phyloP scores from a whole-genome alignment of 306 rosid species.

The Amphicarpaea edgeworthii region DNA sequence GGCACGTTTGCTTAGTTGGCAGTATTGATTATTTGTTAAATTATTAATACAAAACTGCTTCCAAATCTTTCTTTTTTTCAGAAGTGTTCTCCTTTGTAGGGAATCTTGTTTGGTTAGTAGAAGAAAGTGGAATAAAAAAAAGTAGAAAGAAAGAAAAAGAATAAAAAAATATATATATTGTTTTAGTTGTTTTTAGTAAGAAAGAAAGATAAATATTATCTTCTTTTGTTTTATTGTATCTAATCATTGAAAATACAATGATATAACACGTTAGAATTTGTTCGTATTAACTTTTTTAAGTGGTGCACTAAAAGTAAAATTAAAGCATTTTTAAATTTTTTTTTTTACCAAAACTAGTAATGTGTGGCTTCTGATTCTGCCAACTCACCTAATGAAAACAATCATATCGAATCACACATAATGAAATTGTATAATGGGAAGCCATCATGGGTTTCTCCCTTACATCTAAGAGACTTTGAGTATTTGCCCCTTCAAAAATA shows the following conservation, averaged over 20 bases:
- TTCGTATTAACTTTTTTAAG: neutral
- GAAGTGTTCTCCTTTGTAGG: too few species aligned
- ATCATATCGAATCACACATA: conserved; percentile 34
- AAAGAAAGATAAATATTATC: too few species aligned
- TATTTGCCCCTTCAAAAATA: conserved; percentile 9
- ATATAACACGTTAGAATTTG: neutral
- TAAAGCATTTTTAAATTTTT: neutral
- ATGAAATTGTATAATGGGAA: conserved; percentile 32
- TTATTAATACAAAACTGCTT: neutral
- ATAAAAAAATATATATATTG: too few species aligned
- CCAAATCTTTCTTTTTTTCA: neutral
- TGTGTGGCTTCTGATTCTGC: conserved; percentile 35
- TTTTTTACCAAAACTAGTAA: conserved; percentile 21
- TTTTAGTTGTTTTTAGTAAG: too few species aligned
- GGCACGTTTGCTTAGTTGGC: too few species aligned
- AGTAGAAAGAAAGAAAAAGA: too few species aligned
- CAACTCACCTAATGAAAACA: conserved; percentile 41
- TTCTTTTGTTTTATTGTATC: too few species aligned
- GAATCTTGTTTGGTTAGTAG: too few species aligned
- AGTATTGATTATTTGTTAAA: neutral
- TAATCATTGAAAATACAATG: neutral
- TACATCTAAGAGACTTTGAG: conserved; percentile 32
- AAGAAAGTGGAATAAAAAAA: too few species aligned
- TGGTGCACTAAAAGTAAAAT: neutral
- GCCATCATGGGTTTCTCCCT: conserved; percentile 40